Percentiles rank a stretch among this genome's conserved stretches.
Evolutionary conservation across 306 rosid species (phyloP).

Genomic region (Sechiopsis laciniata): DNA sequence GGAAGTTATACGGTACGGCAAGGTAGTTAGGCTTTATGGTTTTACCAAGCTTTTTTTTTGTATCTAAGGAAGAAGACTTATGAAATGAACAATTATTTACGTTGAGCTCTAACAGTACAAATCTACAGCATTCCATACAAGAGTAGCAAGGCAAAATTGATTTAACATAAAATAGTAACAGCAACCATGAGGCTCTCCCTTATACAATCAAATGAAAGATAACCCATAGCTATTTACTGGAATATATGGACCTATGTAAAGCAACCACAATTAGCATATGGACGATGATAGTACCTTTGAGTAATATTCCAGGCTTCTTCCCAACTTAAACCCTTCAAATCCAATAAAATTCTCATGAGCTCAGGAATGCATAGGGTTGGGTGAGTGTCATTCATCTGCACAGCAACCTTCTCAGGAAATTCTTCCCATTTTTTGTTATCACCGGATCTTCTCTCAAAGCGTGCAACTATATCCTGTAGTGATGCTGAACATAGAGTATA

Average conservation of each 20-base stretch:
- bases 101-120: neutral
- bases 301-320: slow-evolving; percentile 91
- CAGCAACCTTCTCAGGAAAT: slow-evolving; percentile 87
- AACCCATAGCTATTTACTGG: neutral
- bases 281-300: slow-evolving; percentile 46
- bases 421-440: slow-evolving; percentile 64
- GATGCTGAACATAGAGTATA: slow-evolving; percentile 95
- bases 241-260: slow-evolving; percentile 9
- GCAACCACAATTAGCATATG: slow-evolving; percentile 7
- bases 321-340: slow-evolving; percentile 81
- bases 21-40: neutral
- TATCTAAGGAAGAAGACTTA: neutral
- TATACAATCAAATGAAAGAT: neutral
- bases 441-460: slow-evolving; percentile 86
- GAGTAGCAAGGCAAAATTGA: neutral
- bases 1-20: neutral
- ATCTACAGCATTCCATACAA: neutral
- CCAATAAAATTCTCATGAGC: slow-evolving; percentile 78
- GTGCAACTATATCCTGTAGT: slow-evolving; percentile 88
- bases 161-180: slow-evolving; percentile 1
- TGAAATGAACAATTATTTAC: neutral
- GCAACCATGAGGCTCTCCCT: neutral
- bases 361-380: slow-evolving; percentile 99
- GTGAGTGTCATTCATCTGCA: slow-evolving; percentile 99
- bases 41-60: neutral